Conservation (phyloP, 73 alveolate species). For the Durusdinium trenchii region DNA sequence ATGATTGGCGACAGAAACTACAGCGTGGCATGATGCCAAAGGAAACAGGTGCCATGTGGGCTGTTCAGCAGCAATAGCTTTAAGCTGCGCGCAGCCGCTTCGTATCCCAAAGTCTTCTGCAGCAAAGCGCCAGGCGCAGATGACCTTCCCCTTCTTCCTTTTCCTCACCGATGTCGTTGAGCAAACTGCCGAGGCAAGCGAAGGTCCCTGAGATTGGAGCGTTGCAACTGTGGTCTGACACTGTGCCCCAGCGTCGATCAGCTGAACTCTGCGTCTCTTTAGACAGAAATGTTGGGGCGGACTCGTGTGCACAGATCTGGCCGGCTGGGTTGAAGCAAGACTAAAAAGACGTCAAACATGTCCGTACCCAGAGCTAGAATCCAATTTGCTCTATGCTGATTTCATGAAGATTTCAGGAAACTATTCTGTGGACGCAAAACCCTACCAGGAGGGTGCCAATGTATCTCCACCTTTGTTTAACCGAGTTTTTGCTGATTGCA, state of each 20-base stretch:
- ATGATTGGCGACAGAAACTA: constrained; percentile 36
- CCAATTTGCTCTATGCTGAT: background rate
- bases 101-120: background rate
- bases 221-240: constrained; percentile 30
- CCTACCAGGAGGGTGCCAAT: background rate
- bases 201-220: background rate
- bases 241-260: background rate
- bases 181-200: constrained; percentile 55
- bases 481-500: constrained; percentile 4
- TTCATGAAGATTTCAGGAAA: constrained; percentile 5
- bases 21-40: background rate
- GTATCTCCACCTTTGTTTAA: background rate
- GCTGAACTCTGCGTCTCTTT: background rate
- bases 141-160: background rate
- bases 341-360: background rate
- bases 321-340: constrained; percentile 19
- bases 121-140: background rate
- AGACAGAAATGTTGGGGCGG: constrained; percentile 8
- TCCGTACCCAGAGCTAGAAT: constrained; percentile 8
- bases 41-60: constrained; percentile 52
- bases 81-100: constrained; percentile 21
- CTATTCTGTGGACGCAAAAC: constrained; percentile 29
- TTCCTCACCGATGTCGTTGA: constrained; percentile 15
- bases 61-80: background rate
- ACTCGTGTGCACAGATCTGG: constrained; percentile 11